Percentiles rank a stretch among this genome's conserved stretches.
These are phyloP conservation scores for Escovopsis weberi DNA, from an alignment of 2,329 filamentous ascomycete species.

Conservation along the genomic window DNA sequence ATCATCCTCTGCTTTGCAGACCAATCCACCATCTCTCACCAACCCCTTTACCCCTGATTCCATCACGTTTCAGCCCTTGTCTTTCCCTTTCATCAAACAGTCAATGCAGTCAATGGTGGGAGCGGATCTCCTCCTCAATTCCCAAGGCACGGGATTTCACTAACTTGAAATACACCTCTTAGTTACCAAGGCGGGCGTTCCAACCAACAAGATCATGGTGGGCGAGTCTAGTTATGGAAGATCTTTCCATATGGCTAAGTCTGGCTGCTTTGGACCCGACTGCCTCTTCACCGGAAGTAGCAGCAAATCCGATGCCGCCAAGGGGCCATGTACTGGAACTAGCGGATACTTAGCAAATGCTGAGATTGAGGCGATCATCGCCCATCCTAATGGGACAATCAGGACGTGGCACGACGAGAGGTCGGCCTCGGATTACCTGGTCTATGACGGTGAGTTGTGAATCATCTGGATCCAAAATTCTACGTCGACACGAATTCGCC, in stretches of 20 bases:
- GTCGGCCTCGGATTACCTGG: slow-evolving; percentile 1
- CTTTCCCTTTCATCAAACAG: no score
- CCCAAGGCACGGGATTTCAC: not conserved
- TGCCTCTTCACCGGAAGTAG: not conserved
- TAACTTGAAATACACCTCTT: no score
- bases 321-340: slow-evolving; percentile 13
- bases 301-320: slow-evolving; percentile 7
- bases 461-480: not conserved
- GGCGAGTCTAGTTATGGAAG: slow-evolving; percentile 3
- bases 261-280: not conserved
- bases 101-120: no score
- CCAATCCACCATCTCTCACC: not conserved
- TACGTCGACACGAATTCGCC: not conserved
- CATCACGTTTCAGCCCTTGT: no score
- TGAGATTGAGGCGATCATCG: slow-evolving; percentile 11
- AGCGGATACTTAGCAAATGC: slow-evolving; percentile 13
- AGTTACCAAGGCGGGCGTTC: not conserved
- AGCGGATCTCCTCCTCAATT: not conserved
- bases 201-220: not conserved
- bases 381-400: slow-evolving; percentile 5
- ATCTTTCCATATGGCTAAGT: slow-evolving; percentile 3
- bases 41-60: no score
- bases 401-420: slow-evolving; percentile 2
- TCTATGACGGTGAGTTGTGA: slow-evolving; percentile 3
- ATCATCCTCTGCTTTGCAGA: no score